phyloP scores from a whole-genome alignment of 805 yeast species.

The Zygosaccharomyces pseudorouxii region DNA sequence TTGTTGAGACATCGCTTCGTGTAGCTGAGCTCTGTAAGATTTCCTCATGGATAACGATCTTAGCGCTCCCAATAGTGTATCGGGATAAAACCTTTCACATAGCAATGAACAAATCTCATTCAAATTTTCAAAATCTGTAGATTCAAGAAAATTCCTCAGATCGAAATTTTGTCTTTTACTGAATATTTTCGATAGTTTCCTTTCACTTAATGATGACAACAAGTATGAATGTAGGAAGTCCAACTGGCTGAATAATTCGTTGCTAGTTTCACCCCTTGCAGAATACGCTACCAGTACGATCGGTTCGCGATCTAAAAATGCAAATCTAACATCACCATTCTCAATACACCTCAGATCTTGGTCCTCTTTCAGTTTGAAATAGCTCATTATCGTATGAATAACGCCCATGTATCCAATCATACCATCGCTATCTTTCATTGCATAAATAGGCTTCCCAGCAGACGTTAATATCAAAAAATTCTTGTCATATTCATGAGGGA shows the following conservation, averaged over 20 bases:
- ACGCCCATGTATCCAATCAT: slow-evolving; percentile 72
- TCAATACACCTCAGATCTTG: slow-evolving; percentile 45
- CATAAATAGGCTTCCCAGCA: slow-evolving; percentile 87
- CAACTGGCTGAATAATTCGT: slow-evolving; percentile 57
- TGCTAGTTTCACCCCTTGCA: slow-evolving; percentile 47
- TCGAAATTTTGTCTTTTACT: slow-evolving; percentile 74
- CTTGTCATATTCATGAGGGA: slow-evolving; percentile 37
- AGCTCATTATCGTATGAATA: slow-evolving; percentile 71
- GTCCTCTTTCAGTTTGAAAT: slow-evolving; percentile 47
- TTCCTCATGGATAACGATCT: slow-evolving; percentile 59
- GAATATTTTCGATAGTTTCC: slow-evolving; percentile 67
- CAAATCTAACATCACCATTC: slow-evolving; percentile 35
- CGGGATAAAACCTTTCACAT: slow-evolving; percentile 49
- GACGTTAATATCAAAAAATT: slow-evolving; percentile 75
- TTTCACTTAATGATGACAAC: slow-evolving; percentile 77
- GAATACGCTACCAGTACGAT: slow-evolving; percentile 70
- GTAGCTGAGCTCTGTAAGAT: slow-evolving; percentile 51
- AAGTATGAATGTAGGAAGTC: slow-evolving; percentile 71
- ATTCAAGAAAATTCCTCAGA: slow-evolving; percentile 66
- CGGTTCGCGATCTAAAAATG: slow-evolving; percentile 60
- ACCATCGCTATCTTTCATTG: slow-evolving; percentile 69
- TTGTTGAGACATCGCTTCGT: slow-evolving; percentile 23
- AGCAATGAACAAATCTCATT: slow-evolving; percentile 57
- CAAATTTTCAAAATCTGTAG: slow-evolving; percentile 67
- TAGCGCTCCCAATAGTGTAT: slow-evolving; percentile 58